These are phyloP conservation scores for Ajuga chamaepitys DNA, from an alignment of 257 asterid species.

Conservation along the genomic window DNA sequence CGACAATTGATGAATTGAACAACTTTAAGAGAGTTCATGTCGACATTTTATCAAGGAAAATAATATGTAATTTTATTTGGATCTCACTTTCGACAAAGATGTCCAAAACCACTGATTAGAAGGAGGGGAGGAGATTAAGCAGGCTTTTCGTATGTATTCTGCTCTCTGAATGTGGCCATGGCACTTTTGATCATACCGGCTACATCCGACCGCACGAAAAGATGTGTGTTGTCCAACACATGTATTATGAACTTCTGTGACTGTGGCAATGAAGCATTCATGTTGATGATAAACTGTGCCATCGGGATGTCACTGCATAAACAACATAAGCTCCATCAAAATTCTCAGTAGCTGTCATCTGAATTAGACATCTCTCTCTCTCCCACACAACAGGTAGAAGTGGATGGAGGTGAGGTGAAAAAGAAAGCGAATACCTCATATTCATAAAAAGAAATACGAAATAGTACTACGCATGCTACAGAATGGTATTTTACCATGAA, in stretches of 20 bases:
- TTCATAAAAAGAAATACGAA: background rate
- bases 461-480: background rate
- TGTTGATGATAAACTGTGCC: constrained; percentile 86
- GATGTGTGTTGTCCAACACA: constrained; percentile 64
- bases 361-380: background rate
- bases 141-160: constrained; percentile 78
- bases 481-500: constrained; percentile 47
- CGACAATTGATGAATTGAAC: no score
- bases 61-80: no score
- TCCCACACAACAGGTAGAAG: background rate
- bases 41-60: no score
- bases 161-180: constrained; percentile 71
- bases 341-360: background rate
- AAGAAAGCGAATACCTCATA: background rate
- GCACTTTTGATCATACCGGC: constrained; percentile 69
- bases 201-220: constrained; percentile 76
- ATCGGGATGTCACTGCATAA: constrained; percentile 73
- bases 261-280: constrained; percentile 68
- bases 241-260: constrained; percentile 75
- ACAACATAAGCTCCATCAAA: background rate
- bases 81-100: no score
- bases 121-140: no score
- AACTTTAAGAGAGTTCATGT: no score
- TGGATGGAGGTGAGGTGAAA: background rate
- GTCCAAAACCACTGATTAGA: no score